Base-by-base conservation (phyloP, 2,329 filamentous ascomycete species). In the Colletotrichum cuscutae region DNA sequence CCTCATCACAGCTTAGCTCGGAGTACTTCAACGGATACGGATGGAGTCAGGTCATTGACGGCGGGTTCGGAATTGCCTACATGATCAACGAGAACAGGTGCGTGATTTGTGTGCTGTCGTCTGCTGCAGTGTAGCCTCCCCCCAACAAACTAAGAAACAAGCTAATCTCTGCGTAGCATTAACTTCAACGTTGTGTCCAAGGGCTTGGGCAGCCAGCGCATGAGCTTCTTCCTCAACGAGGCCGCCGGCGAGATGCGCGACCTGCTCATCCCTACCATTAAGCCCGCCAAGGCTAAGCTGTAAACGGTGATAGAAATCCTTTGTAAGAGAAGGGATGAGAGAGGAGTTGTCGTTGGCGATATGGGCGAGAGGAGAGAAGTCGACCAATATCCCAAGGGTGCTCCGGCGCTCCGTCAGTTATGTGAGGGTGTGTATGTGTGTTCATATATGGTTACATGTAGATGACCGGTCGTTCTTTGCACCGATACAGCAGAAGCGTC, bases 1-100 rank as follows among this genome's bases (percentile, higher is more conserved):
- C 93, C 32, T 95, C 92, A 32, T 95, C 91, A 74, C 97, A 99
- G 86, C 86, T 99, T 81, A 97, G 93, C 84, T 95, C 93, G 42
- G 97, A 99, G 86, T 98, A 94, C 88, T 99, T 98, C 85, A 99
- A 99, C 82, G 97, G 97, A 28, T 99, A 99, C 84, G 97, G 97
- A 58, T 99, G 97, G 97, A 97, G 94, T 81, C 96, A 99, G 86
- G 97, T 99, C 65, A 93, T 98, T 68, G 95, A 98, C 80, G 94
- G 93, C 73, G 97, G 97, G 35, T 99, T 97, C 84, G 97, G 97
- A 76, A 97, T 99, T 80, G 97, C 97, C 52, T 99, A 99, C 83
- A 99, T 99, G 97, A 98, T 99, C 83, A 99, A 99, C 82, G 96
- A 98, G 88, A 97, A 98, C 84, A 95, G 91, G 93, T 94, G 81